Evolutionary conservation across 148 eudicot genomes (phyloP).

Genomic region (Selenicereus undatus): DNA sequence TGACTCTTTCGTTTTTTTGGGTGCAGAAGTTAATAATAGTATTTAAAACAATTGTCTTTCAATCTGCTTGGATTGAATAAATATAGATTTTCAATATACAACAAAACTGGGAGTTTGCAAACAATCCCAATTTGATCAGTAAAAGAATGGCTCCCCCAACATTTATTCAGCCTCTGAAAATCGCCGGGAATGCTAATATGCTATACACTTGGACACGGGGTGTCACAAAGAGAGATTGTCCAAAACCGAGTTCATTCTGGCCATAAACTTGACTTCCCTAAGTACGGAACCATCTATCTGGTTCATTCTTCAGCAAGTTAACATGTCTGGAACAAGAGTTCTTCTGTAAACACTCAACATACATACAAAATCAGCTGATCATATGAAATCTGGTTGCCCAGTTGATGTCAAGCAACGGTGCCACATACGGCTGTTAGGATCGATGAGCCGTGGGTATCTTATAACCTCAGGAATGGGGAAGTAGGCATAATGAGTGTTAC

Average conservation of each 20-base stretch:
- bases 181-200: neutral
- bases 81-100: conserved; percentile 4
- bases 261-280: conserved; percentile 16
- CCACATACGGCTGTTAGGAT: conserved; percentile 99
- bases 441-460: conserved; percentile 66
- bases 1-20: too few relatives aligned
- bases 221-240: neutral
- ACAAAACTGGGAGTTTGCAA: conserved; percentile 1
- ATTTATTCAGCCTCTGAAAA: conserved; percentile 13
- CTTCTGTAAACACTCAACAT: neutral
- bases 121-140: neutral
- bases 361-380: conserved; percentile 21
- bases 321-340: neutral
- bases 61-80: neutral
- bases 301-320: conserved; percentile 1
- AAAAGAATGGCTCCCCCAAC: conserved; percentile 1
- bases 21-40: too few relatives aligned
- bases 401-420: conserved; percentile 99
- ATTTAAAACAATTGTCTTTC: too few relatives aligned
- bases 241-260: conserved; percentile 20
- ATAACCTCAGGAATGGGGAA: conserved; percentile 98
- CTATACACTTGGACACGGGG: neutral
- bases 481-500: conserved; percentile 95
- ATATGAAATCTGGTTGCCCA: conserved; percentile 96
- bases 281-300: conserved; percentile 6